Evolutionary conservation across 805 yeast genomes (phyloP).

Genomic region (Spathaspora girioi): DNA sequence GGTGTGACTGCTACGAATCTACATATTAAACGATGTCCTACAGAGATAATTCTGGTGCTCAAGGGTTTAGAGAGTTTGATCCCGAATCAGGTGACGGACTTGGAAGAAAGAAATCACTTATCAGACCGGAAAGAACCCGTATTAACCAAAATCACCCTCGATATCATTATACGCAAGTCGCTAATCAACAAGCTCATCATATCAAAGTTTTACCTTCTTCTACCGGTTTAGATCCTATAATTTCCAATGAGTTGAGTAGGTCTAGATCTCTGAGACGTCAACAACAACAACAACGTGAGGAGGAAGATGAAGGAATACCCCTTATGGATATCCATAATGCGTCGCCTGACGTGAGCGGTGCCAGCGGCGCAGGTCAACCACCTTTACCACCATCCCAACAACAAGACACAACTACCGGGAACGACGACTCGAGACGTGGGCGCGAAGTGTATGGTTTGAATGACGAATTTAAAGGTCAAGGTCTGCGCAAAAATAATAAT

Average conservation of each 20-base stretch:
- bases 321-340: slow-evolving; percentile 33
- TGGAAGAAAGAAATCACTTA: slow-evolving; percentile 63
- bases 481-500: slow-evolving; percentile 7
- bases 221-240: slow-evolving; percentile 63
- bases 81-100: slow-evolving; percentile 38
- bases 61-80: slow-evolving; percentile 37
- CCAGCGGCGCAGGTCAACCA: neutral
- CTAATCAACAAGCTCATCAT: slow-evolving; percentile 60
- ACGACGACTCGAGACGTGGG: slow-evolving; percentile 11
- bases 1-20: neutral
- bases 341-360: neutral
- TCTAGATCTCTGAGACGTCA: slow-evolving; percentile 5
- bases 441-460: slow-evolving; percentile 57
- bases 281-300: slow-evolving; percentile 2
- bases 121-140: slow-evolving; percentile 78
- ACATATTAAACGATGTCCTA: slow-evolving; percentile 19
- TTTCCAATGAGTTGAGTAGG: slow-evolving; percentile 10
- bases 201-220: slow-evolving; percentile 64
- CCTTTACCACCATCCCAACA: neutral
- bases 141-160: slow-evolving; percentile 69
- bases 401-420: neutral
- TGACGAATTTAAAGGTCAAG: slow-evolving; percentile 46
- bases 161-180: slow-evolving; percentile 72
- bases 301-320: slow-evolving; percentile 40
- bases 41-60: slow-evolving; percentile 21